A percentile compares a stretch with the other conserved stretches of the same genome.
phyloP scores from a whole-genome alignment of 2,329 filamentous ascomycete genomes.

The Lecanosticta acicola region DNA sequence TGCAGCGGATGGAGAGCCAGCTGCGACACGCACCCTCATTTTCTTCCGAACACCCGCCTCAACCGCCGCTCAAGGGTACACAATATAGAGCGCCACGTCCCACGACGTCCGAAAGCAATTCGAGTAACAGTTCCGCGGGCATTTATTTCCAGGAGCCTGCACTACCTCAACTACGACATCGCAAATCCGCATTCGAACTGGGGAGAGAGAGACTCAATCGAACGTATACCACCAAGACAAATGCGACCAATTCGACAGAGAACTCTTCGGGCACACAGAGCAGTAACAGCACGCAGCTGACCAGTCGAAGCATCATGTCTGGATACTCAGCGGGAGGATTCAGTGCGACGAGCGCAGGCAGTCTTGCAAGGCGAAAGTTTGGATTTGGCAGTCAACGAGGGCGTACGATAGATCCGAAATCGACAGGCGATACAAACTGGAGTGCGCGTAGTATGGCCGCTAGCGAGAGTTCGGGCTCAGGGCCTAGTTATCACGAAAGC shows the following conservation, averaged over 20 bases:
- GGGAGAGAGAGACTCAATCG: slow-evolving; percentile 62
- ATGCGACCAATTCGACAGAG: slow-evolving; percentile 68
- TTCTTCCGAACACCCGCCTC: slow-evolving; percentile 33
- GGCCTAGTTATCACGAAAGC: slow-evolving; percentile 71
- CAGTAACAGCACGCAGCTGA: slow-evolving; percentile 68
- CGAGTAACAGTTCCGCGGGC: slow-evolving; percentile 23
- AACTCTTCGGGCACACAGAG: slow-evolving; percentile 51
- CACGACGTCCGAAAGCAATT: slow-evolving; percentile 26
- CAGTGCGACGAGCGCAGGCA: slow-evolving; percentile 92
- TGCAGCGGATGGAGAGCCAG: slow-evolving; percentile 84
- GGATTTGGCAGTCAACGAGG: slow-evolving; percentile 39
- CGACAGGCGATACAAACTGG: slow-evolving; percentile 24
- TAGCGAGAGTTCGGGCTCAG: slow-evolving; percentile 43
- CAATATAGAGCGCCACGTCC: slow-evolving; percentile 24
- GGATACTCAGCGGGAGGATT: slow-evolving; percentile 83
- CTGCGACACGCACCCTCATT: slow-evolving; percentile 63
- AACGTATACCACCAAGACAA: slow-evolving; percentile 85
- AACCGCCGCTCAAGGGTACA: slow-evolving; percentile 28
- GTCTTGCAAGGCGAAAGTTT: slow-evolving; percentile 70
- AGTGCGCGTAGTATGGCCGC: slow-evolving; percentile 46
- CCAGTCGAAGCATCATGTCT: slow-evolving; percentile 85
- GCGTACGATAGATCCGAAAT: slow-evolving; percentile 22
- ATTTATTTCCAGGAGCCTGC: slow-evolving; percentile 39
- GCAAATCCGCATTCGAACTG: slow-evolving; percentile 75
- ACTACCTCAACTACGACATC: slow-evolving; percentile 45